phyloP scores from a whole-genome alignment of 352 stramenopile genomes.

The Thalassiosira mediterranea region DNA sequence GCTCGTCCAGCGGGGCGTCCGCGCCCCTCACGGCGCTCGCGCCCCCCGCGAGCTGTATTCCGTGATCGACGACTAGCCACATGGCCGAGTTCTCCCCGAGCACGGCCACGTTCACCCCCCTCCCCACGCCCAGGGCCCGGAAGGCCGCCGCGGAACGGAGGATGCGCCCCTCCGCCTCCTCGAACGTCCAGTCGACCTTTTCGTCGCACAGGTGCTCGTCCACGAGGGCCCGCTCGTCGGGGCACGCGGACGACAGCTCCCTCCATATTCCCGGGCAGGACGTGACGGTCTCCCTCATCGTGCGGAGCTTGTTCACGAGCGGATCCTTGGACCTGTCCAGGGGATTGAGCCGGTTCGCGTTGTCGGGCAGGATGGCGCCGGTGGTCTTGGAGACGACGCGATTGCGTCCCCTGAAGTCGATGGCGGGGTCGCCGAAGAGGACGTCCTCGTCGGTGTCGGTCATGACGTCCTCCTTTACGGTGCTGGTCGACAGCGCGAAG shows the following conservation, averaged over 20 bases:
- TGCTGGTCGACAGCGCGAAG: neutral
- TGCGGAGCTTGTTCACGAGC: slow-evolving; percentile 75
- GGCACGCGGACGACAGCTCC: slow-evolving; percentile 58
- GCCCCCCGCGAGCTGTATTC: slow-evolving; percentile 71
- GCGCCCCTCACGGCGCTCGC: slow-evolving; percentile 75
- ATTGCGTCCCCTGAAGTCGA: slow-evolving; percentile 13
- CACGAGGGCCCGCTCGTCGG: slow-evolving; percentile 62
- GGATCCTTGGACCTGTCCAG: slow-evolving; percentile 71
- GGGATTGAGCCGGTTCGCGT: slow-evolving; percentile 44
- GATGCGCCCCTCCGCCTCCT: slow-evolving; percentile 65
- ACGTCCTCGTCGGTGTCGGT: slow-evolving; percentile 58
- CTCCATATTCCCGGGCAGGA: slow-evolving; percentile 72
- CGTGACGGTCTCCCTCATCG: slow-evolving; percentile 59
- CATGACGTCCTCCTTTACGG: slow-evolving; percentile 20
- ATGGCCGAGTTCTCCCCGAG: slow-evolving; percentile 82
- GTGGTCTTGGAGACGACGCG: slow-evolving; percentile 35
- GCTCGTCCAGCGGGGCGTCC: slow-evolving; percentile 77
- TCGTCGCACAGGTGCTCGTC: slow-evolving; percentile 77
- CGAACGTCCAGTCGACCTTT: slow-evolving; percentile 69
- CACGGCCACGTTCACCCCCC: slow-evolving; percentile 73
- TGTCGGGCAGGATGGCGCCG: slow-evolving; percentile 47
- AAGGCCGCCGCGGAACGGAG: slow-evolving; percentile 63
- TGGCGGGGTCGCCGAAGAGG: slow-evolving; percentile 50
- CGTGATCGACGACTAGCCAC: slow-evolving; percentile 82
- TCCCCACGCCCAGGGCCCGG: slow-evolving; percentile 58